These are phyloP conservation scores for Thelonectria blattea DNA, from an alignment of 2,329 filamentous ascomycete genomes.

Conservation along the genomic window DNA sequence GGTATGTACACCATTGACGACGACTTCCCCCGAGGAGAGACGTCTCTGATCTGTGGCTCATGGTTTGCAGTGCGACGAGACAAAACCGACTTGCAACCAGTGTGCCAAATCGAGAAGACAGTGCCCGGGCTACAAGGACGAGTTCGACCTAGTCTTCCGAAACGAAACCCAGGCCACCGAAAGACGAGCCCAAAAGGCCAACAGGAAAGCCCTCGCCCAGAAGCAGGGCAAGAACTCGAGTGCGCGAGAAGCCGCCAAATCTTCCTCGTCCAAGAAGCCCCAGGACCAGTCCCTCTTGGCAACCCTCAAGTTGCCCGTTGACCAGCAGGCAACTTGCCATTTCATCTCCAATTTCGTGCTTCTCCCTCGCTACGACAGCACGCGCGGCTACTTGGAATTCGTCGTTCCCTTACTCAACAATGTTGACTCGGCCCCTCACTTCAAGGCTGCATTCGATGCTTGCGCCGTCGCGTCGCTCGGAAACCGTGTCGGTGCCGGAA, in stretches of 20 bases:
- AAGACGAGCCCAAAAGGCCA: conserved; percentile 63
- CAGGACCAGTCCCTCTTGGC: conserved; percentile 37
- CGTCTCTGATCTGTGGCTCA: conserved; percentile 17
- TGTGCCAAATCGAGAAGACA: conserved; percentile 67
- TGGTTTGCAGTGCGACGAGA: conserved; percentile 66
- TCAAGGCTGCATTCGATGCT: conserved; percentile 64
- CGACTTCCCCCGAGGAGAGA: neutral
- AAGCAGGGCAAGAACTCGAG: conserved; percentile 41
- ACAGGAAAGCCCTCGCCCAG: conserved; percentile 52
- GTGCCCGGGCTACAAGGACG: conserved; percentile 73
- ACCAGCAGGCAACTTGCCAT: conserved; percentile 63
- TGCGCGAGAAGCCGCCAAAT: conserved; percentile 19
- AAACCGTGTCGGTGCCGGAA: conserved; percentile 51
- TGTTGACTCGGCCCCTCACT: conserved; percentile 51
- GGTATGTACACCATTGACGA: conserved; percentile 51
- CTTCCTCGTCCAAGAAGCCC: conserved; percentile 23
- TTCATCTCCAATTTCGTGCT: conserved; percentile 68
- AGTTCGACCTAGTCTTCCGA: conserved; percentile 75
- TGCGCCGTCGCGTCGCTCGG: conserved; percentile 64
- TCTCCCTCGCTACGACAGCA: conserved; percentile 55
- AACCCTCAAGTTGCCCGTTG: conserved; percentile 54
- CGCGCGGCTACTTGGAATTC: conserved; percentile 64
- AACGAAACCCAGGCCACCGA: conserved; percentile 75
- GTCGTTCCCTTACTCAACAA: conserved; percentile 60
- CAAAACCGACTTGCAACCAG: conserved; percentile 69